These are phyloP conservation scores for Ganoderma lucidum DNA, from an alignment of 1,284 basidiomycete genomes.

Conservation along the genomic window DNA sequence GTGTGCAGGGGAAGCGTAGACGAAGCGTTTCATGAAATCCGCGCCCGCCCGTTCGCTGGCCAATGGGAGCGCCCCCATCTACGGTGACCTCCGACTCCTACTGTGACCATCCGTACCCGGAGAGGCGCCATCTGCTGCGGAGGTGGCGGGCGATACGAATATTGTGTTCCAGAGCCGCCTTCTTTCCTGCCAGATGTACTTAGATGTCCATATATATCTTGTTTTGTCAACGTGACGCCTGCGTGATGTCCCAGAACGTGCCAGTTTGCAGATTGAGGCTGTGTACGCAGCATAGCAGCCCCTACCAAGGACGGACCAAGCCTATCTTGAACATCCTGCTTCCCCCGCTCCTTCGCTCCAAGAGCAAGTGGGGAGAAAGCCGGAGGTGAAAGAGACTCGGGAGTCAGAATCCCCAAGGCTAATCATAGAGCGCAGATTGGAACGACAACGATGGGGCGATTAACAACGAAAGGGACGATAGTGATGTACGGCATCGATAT, in stretches of 20 bases:
- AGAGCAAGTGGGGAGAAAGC: neutral
- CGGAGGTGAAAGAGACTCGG: neutral
- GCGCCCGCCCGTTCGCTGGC: slow-evolving; percentile 16
- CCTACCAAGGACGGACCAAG: slow-evolving; percentile 17
- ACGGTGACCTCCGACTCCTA: neutral
- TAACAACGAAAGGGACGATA: neutral
- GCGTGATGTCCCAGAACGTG: neutral
- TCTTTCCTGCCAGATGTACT: slow-evolving; percentile 3
- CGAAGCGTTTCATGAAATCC: slow-evolving; percentile 26
- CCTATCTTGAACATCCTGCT: neutral
- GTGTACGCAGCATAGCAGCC: slow-evolving; percentile 2
- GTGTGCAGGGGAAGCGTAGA: slow-evolving; percentile 12
- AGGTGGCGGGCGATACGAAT: neutral
- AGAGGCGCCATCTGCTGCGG: neutral
- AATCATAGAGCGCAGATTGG: neutral
- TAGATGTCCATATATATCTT: neutral
- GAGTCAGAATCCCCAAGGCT: neutral
- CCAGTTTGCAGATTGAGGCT: slow-evolving; percentile 5
- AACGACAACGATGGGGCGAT: neutral
- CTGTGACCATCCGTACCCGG: neutral
- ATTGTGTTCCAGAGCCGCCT: neutral
- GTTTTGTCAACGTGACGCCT: neutral
- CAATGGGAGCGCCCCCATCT: slow-evolving; percentile 6
- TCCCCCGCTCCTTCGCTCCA: slow-evolving; percentile 6
- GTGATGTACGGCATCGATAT: neutral